These are phyloP conservation scores for Apiotrichum akiyoshidainum DNA, from an alignment of 1,284 basidiomycete species.

Conservation along the genomic window DNA sequence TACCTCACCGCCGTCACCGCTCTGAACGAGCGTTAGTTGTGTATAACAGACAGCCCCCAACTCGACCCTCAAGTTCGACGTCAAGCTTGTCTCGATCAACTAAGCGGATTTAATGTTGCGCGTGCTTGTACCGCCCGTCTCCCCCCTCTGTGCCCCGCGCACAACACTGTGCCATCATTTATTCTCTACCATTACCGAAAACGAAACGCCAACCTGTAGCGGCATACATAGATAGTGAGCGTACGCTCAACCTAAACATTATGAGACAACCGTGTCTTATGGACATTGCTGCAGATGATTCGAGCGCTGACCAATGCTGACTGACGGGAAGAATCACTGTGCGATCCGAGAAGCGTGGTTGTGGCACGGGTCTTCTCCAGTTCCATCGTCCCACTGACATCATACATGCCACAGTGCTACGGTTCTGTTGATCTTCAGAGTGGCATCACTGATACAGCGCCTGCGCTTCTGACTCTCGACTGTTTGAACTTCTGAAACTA, in stretches of 20 bases:
- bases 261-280: not conserved
- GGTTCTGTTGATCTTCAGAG: no score
- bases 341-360: no score
- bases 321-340: no score
- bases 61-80: conserved; percentile 57
- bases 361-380: no score
- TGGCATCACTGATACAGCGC: no score
- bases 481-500: no score
- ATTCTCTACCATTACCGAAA: not conserved
- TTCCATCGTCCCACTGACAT: no score
- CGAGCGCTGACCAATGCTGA: no score
- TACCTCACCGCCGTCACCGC: conserved; percentile 63
- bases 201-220: not conserved
- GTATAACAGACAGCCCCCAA: no score
- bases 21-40: conserved; percentile 59
- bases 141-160: not conserved
- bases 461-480: no score
- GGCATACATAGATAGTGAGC: not conserved
- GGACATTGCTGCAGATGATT: not conserved
- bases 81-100: conserved; percentile 56
- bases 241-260: not conserved
- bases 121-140: not conserved
- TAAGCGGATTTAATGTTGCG: conserved; percentile 23
- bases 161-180: not conserved
- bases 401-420: no score